phyloP scores from a whole-genome alignment of 495 filamentous ascomycete genomes.

The Talaromyces borbonicus region DNA sequence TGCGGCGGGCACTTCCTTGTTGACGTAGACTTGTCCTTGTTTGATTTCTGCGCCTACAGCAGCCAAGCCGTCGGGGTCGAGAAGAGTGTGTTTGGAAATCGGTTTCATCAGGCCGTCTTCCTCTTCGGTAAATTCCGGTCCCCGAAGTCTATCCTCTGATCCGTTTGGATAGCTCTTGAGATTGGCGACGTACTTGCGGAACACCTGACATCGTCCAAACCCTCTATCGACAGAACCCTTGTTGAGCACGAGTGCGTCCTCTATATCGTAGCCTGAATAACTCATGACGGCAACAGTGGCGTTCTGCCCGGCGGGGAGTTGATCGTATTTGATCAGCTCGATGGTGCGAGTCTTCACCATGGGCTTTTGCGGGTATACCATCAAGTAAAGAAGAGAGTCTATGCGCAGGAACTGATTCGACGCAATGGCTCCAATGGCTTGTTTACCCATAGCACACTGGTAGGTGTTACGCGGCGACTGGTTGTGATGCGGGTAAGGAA shows the following conservation, averaged over 20 bases:
- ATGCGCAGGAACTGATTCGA: constrained; percentile 95
- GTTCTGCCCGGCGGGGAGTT: constrained; percentile 92
- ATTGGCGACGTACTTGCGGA: constrained; percentile 72
- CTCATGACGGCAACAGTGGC: constrained; percentile 98
- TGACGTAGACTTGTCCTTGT: constrained; percentile 72
- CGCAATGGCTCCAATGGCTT: constrained; percentile 96
- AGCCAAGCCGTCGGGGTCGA: constrained; percentile 75
- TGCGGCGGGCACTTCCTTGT: constrained; percentile 73
- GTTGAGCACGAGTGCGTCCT: constrained; percentile 95
- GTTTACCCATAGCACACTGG: constrained; percentile 99
- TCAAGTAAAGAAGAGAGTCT: constrained; percentile 88
- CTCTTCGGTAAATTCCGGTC: constrained; percentile 44
- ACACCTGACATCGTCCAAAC: constrained; percentile 93
- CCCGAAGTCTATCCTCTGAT: constrained; percentile 60
- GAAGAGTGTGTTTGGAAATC: constrained; percentile 60
- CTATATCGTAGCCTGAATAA: constrained; percentile 98
- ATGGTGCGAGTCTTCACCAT: constrained; percentile 97
- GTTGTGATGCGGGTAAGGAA: constrained; percentile 98
- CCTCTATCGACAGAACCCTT: constrained; percentile 90
- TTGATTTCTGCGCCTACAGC: constrained; percentile 68
- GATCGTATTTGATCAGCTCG: constrained; percentile 94
- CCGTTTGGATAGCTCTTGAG: constrained; percentile 76
- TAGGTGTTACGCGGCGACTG: constrained; percentile 98
- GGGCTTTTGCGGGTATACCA: constrained; percentile 96
- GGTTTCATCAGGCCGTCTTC: too few relatives aligned